Evolutionary conservation across 176 grass and related monocot species (phyloP), one percentile per base, ranked within the genome.

Genomic region (Cenchrus fungigraminus): DNA sequence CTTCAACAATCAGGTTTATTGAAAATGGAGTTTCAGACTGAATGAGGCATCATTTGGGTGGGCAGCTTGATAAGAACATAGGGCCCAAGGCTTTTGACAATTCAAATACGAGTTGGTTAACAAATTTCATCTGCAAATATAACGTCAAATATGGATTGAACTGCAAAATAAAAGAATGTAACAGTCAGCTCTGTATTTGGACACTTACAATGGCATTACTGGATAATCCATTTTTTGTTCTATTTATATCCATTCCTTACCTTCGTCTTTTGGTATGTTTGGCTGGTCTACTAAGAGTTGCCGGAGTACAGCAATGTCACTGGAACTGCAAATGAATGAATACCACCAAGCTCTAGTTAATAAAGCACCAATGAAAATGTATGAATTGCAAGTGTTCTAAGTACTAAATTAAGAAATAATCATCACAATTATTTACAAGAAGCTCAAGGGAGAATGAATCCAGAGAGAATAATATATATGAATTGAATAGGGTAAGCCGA

Each of bases 191-290:
- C n/a, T 20, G 9, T 58, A 65, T 57, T 82, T 67, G 20, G 60
- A 80, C 7, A 29, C 5, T 1, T 43, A 0, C 22, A 84, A 80
- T n/a, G 60, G 17, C 53, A 51, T 60, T 17, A 63, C 20, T 76
- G 31, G 42, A 51, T 4, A 83, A 13, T 7, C 7, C 66, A 63
- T 29, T 84, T 50, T 67, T 11, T 51, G 44, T 1, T 62, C 0
- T 63, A 43, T 57, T 1, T 40, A 40, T 40, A 43, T 73, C 82
- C 53, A 43, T 43, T 79, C 22, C 55, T 44, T 85, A 95, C 95
- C 91, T 94, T 98, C 89, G 70, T 98, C 85, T 87, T 90, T 93
- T 74, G 87, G 85, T 64, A 95, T 92, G 85, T 98, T 98, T 80
- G 93, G 96, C 59, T 98, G 89, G 66, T 95, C 96, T 62, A 85